A percentile compares a stretch with the other conserved stretches of the same genome.
Conservation (phyloP, 331 rosid genomes). For the Pyracantha coccinea region DNA sequence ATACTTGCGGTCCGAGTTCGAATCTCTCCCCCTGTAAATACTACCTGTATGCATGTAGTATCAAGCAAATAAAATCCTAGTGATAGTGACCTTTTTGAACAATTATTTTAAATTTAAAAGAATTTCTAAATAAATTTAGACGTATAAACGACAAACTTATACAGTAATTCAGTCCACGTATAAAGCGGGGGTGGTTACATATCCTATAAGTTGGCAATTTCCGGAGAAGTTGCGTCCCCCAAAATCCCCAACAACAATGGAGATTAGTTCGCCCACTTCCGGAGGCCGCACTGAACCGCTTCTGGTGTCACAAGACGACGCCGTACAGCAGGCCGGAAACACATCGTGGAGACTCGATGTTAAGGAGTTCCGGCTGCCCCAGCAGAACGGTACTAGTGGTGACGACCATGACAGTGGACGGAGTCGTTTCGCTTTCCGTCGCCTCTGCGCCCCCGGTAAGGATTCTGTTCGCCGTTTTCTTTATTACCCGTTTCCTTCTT, state of each 20-base stretch:
- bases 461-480: neutral
- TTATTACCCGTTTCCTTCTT: neutral
- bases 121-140: neutral
- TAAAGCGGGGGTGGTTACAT: no score
- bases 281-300: conserved; percentile 7
- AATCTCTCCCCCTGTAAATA: no score
- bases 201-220: no score
- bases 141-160: no score
- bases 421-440: conserved; percentile 2
- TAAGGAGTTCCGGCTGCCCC: conserved; percentile 14
- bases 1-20: no score
- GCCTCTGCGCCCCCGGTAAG: conserved; percentile 16
- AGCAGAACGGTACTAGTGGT: neutral
- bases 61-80: no score
- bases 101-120: neutral
- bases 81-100: no score
- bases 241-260: neutral
- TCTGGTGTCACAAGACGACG: conserved; percentile 2
- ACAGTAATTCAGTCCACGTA: neutral
- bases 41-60: no score
- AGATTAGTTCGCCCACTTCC: neutral
- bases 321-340: neutral
- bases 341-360: conserved; percentile 26
- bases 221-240: no score
- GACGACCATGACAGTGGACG: neutral